Conservation (phyloP, 1,139 yeast genomes). For the Spathaspora jeffriesii region DNA sequence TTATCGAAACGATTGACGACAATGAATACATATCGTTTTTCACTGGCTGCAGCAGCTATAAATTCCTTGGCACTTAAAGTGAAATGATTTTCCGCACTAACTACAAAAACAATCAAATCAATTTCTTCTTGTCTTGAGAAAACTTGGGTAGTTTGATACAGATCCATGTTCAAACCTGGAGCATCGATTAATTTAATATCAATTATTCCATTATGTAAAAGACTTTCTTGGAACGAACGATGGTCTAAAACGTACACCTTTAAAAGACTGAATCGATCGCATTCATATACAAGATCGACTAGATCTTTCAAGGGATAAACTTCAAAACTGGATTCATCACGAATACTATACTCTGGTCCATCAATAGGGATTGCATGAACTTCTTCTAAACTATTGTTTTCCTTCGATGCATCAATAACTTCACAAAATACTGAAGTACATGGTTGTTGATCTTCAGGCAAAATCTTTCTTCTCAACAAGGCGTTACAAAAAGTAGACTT, state of each 20-base stretch:
- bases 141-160: conserved; percentile 92
- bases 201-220: conserved; percentile 86
- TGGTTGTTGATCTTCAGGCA: conserved; percentile 98
- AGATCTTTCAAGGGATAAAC: conserved; percentile 55
- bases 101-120: conserved; percentile 94
- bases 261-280: conserved; percentile 70
- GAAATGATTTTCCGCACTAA: conserved; percentile 94
- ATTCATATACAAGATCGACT: conserved; percentile 70
- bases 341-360: conserved; percentile 56
- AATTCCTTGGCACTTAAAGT: conserved; percentile 95
- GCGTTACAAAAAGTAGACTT: conserved; percentile 97
- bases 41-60: conserved; percentile 87
- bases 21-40: conserved; percentile 88
- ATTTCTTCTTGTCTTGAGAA: conserved; percentile 97
- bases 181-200: conserved; percentile 95
- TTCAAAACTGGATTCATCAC: conserved; percentile 68
- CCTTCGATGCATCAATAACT: conserved; percentile 75
- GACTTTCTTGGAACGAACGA: conserved; percentile 67
- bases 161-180: conserved; percentile 94
- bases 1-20: conserved; percentile 93
- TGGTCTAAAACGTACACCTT: conserved; percentile 82
- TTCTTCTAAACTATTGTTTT: conserved; percentile 76
- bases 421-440: conserved; percentile 97
- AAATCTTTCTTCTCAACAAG: conserved; percentile 67
- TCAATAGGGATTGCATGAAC: conserved; percentile 85